phyloP scores from a whole-genome alignment of 1,284 basidiomycete species.

The Trichosporon asahii region DNA sequence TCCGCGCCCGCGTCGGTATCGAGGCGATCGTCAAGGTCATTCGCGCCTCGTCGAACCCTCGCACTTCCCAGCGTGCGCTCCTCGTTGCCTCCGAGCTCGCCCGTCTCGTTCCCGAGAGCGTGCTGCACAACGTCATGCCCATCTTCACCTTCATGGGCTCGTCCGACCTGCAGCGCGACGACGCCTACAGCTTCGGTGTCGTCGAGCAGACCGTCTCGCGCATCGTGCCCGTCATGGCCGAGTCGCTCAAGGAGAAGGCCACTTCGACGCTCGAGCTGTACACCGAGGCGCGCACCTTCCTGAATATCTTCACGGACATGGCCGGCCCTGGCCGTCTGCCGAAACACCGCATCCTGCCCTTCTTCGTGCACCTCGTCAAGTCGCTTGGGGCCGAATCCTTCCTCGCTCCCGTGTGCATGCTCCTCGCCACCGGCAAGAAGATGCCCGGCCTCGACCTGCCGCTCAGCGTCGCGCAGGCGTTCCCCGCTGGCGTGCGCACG shows the following conservation, averaged over 20 bases:
- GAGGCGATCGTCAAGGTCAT: slow-evolving; percentile 84
- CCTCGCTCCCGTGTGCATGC: slow-evolving; percentile 76
- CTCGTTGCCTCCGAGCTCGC: slow-evolving; percentile 84
- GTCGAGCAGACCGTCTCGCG: slow-evolving; percentile 91
- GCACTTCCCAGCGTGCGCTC: slow-evolving; percentile 89
- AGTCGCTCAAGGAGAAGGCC: slow-evolving; percentile 63
- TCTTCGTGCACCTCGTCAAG: slow-evolving; percentile 87
- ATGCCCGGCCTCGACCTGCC: slow-evolving; percentile 55
- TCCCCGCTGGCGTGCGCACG: slow-evolving; percentile 58
- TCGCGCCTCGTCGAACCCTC: slow-evolving; percentile 82
- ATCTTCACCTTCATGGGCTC: slow-evolving; percentile 99
- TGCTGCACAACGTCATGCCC: slow-evolving; percentile 94
- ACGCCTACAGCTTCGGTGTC: slow-evolving; percentile 89
- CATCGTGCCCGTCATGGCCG: slow-evolving; percentile 88
- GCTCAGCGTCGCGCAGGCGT: slow-evolving; percentile 60
- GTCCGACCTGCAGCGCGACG: slow-evolving; percentile 92
- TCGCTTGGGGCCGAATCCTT: slow-evolving; percentile 79
- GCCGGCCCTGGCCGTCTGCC: slow-evolving; percentile 44
- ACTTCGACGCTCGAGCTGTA: slow-evolving; percentile 61
- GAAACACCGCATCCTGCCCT: slow-evolving; percentile 55
- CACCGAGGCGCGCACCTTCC: slow-evolving; percentile 51
- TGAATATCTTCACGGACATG: slow-evolving; percentile 54
- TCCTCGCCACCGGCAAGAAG: slow-evolving; percentile 71
- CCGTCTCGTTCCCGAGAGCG: slow-evolving; percentile 79
- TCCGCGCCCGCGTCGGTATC: slow-evolving; percentile 55